phyloP scores from a whole-genome alignment of 2,329 filamentous ascomycete species.

The Didymella keratinophila region DNA sequence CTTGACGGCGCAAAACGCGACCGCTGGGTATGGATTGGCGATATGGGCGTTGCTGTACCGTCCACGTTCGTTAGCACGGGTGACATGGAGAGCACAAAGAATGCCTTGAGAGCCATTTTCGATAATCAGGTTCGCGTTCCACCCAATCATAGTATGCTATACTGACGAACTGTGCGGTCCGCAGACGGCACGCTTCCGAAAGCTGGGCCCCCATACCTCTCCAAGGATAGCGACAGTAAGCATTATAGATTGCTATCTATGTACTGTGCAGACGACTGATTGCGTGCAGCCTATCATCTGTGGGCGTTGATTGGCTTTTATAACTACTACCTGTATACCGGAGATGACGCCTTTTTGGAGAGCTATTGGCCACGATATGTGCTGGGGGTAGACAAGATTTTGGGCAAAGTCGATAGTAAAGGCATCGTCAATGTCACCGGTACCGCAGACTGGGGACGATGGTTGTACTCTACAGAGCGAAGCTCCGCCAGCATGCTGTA shows the following conservation, averaged over 20 bases:
- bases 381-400: constrained; percentile 57
- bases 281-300: constrained; percentile 48
- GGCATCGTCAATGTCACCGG: constrained; percentile 61
- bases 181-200: constrained; percentile 50
- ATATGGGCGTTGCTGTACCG: constrained; percentile 60
- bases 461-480: constrained; percentile 30
- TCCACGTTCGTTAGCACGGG: constrained; percentile 54
- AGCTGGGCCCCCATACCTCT: constrained; percentile 51
- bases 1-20: constrained; percentile 18
- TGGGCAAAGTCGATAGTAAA: constrained; percentile 47
- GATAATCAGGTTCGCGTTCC: constrained; percentile 46
- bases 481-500: constrained; percentile 19
- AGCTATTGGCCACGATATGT: constrained; percentile 60
- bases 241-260: neutral
- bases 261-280: neutral
- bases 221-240: constrained; percentile 41
- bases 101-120: constrained; percentile 56
- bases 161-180: neutral
- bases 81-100: constrained; percentile 57
- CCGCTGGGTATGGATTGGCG: constrained; percentile 18
- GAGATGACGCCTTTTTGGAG: constrained; percentile 59
- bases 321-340: constrained; percentile 65
- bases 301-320: constrained; percentile 66
- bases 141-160: too few species aligned
- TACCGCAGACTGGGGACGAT: constrained; percentile 61